Evolutionary conservation across 2,329 filamentous ascomycete genomes (phyloP).

Genomic region (Colletotrichum camelliae): DNA sequence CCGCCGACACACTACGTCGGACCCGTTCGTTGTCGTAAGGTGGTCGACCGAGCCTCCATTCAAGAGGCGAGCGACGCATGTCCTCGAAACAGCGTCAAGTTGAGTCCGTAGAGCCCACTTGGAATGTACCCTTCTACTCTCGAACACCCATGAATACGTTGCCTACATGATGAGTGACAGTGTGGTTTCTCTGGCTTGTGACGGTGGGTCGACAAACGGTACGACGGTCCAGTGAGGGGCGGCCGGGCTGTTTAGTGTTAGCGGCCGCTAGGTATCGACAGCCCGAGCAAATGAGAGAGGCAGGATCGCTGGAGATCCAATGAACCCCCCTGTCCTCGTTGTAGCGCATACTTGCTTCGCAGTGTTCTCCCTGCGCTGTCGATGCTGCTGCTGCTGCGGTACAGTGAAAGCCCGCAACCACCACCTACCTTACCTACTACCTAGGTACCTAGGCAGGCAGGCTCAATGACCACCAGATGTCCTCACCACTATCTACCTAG

Average conservation of each 20-base stretch:
- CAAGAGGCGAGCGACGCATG: background rate
- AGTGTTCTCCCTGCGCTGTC: background rate
- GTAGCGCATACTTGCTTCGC: background rate
- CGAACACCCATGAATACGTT: background rate
- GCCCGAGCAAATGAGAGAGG: background rate
- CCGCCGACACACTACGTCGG: background rate
- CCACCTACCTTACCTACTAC: background rate
- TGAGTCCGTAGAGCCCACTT: background rate
- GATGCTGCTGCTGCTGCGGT: background rate
- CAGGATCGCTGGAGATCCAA: slow-evolving; percentile 4
- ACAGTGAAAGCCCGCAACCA: background rate
- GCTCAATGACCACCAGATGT: background rate
- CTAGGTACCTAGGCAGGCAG: background rate
- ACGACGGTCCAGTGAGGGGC: background rate
- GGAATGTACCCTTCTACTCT: background rate
- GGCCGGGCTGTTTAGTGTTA: background rate
- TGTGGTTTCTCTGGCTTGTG: slow-evolving; percentile 6
- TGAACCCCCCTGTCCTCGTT: background rate
- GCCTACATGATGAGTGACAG: background rate
- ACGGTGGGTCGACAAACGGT: background rate
- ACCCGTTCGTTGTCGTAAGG: background rate
- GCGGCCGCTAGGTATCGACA: background rate
- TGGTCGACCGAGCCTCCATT: background rate
- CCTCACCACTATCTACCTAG: background rate
- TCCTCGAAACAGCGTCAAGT: background rate